phyloP scores from a whole-genome alignment of 139 green algal genomes.

The Zygnema circumcarinatum region DNA sequence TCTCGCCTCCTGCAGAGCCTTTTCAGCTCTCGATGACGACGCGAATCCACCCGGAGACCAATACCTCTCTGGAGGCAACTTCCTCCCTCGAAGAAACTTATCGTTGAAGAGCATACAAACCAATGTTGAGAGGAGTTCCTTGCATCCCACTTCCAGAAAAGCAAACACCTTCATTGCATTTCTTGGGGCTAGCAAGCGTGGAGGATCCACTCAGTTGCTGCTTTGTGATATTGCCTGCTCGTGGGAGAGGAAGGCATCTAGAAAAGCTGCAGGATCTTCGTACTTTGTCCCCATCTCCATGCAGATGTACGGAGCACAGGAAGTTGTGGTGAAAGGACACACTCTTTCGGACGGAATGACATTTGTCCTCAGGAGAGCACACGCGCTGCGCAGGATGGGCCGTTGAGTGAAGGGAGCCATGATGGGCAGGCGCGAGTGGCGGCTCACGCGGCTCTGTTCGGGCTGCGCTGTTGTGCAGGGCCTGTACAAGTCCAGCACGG shows the following conservation, averaged over 20 bases:
- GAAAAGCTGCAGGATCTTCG: background rate
- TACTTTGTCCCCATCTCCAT: background rate
- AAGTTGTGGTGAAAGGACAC: background rate
- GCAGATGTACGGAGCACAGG: background rate
- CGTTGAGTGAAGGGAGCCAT: background rate
- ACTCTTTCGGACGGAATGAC: too few relatives aligned
- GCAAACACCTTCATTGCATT: background rate
- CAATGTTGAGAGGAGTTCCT: background rate
- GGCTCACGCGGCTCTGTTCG: background rate
- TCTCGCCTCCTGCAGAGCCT: conserved; percentile 52
- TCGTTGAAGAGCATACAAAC: background rate
- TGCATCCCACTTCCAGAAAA: background rate
- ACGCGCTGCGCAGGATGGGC: background rate
- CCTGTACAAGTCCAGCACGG: conserved; percentile 86
- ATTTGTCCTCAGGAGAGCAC: background rate
- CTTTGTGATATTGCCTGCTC: too few relatives aligned
- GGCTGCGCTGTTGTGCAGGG: conserved; percentile 65
- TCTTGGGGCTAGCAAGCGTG: background rate
- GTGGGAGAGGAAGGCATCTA: too few relatives aligned
- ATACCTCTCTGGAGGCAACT: conserved; percentile 84
- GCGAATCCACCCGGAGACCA: conserved; percentile 87
- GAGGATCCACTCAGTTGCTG: too few relatives aligned
- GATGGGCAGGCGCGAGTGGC: background rate
- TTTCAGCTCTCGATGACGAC: conserved; percentile 78
- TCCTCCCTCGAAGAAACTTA: background rate